These are phyloP conservation scores for Backusella morwellensis DNA, from an alignment of 192 early-diverging fungal genomes.

Conservation along the genomic window DNA sequence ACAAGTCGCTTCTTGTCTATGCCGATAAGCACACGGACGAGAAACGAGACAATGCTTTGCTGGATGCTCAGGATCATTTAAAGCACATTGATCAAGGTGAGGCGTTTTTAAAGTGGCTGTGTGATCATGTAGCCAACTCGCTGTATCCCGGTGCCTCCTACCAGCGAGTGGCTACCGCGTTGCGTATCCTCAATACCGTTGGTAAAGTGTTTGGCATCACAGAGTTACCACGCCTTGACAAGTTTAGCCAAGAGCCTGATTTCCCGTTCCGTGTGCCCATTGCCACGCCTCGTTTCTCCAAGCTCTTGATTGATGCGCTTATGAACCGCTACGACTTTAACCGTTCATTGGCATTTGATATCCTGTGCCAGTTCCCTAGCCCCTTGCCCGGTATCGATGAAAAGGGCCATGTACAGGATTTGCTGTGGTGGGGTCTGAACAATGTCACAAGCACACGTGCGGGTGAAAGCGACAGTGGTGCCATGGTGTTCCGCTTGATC, in stretches of 20 bases:
- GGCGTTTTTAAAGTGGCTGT: conserved; percentile 61
- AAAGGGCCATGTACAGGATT: conserved; percentile 41
- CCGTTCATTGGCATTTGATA: conserved; percentile 65
- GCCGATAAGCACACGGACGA: conserved; percentile 17
- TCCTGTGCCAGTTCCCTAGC: conserved; percentile 67
- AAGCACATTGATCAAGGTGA: conserved; percentile 44
- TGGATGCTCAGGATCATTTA: conserved; percentile 26
- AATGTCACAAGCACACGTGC: conserved; percentile 67
- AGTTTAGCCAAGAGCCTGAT: conserved; percentile 34
- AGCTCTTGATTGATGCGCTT: conserved; percentile 60
- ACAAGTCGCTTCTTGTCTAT: conserved; percentile 29
- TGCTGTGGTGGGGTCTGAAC: conserved; percentile 61
- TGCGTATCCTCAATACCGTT: conserved; percentile 52
- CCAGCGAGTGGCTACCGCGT: conserved; percentile 61
- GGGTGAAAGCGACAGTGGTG: conserved; percentile 81
- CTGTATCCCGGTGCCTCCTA: conserved; percentile 78
- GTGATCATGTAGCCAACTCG: conserved; percentile 51
- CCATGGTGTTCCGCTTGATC: conserved; percentile 73
- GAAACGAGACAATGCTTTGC: conserved; percentile 23
- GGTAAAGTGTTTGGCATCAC: conserved; percentile 54
- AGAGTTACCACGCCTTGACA: conserved; percentile 45
- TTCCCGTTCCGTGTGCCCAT: conserved; percentile 58
- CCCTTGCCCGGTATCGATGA: conserved; percentile 57
- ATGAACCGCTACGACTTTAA: conserved; percentile 76
- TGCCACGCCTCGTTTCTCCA: conserved; percentile 41